Evolutionary conservation across 257 asterid genomes (phyloP).

Genomic region (Capsicum chinense): DNA sequence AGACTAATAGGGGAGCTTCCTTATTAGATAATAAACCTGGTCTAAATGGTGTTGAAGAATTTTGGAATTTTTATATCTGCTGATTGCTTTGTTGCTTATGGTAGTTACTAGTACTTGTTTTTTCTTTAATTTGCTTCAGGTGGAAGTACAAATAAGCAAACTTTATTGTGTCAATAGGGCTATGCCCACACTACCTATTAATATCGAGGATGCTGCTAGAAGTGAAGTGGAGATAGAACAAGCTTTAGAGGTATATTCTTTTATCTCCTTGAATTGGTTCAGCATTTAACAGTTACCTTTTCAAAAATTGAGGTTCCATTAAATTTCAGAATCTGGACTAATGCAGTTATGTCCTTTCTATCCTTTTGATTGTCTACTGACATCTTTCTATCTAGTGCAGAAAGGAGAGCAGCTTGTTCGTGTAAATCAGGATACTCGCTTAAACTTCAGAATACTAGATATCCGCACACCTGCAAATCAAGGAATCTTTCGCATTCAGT

Average conservation of each 20-base stretch:
- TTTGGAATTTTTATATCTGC: background rate
- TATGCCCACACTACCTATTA: constrained; percentile 62
- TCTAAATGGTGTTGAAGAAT: background rate
- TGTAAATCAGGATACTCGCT: constrained; percentile 91
- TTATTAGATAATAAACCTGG: background rate
- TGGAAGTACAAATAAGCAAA: constrained; percentile 80
- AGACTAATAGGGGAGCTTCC: background rate
- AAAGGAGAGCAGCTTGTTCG: constrained; percentile 60
- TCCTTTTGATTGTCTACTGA: background rate
- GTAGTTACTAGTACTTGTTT: background rate
- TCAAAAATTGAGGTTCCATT: background rate
- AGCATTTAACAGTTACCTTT: background rate
- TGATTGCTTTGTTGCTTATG: background rate
- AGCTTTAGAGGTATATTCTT: constrained; percentile 57
- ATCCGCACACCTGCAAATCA: constrained; percentile 90
- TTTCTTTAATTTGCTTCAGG: constrained; percentile 44
- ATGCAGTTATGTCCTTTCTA: background rate
- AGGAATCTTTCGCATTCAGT: constrained; percentile 76
- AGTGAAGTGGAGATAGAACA: constrained; percentile 72
- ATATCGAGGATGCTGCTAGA: constrained; percentile 82
- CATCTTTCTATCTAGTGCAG: constrained; percentile 24
- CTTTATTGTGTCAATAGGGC: constrained; percentile 67
- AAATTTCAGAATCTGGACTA: background rate
- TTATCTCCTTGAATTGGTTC: background rate
- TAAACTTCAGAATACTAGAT: constrained; percentile 81